Evolutionary conservation across 306 rosid genomes (phyloP).

Genomic region (Rubus idaeus): DNA sequence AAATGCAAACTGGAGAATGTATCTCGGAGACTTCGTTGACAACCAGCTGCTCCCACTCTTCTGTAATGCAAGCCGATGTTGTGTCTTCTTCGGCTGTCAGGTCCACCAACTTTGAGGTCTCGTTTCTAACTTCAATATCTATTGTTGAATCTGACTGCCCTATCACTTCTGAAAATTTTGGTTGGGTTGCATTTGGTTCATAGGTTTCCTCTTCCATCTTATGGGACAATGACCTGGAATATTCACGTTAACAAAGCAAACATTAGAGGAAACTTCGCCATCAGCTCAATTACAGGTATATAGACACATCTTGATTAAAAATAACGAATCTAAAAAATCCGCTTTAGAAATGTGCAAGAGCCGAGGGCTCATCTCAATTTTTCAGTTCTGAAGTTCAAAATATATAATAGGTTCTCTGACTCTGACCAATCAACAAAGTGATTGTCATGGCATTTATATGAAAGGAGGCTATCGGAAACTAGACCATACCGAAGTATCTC

Average conservation of each 20-base stretch:
- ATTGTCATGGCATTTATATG: not conserved
- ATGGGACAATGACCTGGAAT: slow-evolving; percentile 49
- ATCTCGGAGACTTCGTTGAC: slow-evolving; percentile 50
- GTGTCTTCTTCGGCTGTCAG: slow-evolving; percentile 5
- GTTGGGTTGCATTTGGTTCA: slow-evolving; percentile 39
- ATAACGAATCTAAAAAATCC: not conserved
- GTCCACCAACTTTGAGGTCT: not conserved
- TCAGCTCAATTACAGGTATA: not conserved
- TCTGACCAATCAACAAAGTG: not conserved
- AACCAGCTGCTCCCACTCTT: slow-evolving; percentile 79
- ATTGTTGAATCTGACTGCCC: not conserved
- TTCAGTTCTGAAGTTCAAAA: not conserved
- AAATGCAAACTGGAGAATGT: slow-evolving; percentile 43
- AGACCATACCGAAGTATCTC: not conserved
- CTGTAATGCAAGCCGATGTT: slow-evolving; percentile 32
- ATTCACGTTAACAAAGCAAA: slow-evolving; percentile 21
- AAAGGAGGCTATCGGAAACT: not conserved
- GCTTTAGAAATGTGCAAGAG: not conserved
- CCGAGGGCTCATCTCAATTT: not conserved
- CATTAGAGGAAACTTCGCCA: not conserved
- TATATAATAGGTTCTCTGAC: not conserved
- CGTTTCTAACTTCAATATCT: not conserved
- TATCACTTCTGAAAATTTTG: slow-evolving; percentile 14
- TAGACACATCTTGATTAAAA: slow-evolving; percentile 2
- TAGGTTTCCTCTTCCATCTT: slow-evolving; percentile 34